A percentile compares a stretch with the other conserved stretches of the same genome.
Conservation (phyloP, 495 filamentous ascomycete genomes). For the Tuber melanosporum region DNA sequence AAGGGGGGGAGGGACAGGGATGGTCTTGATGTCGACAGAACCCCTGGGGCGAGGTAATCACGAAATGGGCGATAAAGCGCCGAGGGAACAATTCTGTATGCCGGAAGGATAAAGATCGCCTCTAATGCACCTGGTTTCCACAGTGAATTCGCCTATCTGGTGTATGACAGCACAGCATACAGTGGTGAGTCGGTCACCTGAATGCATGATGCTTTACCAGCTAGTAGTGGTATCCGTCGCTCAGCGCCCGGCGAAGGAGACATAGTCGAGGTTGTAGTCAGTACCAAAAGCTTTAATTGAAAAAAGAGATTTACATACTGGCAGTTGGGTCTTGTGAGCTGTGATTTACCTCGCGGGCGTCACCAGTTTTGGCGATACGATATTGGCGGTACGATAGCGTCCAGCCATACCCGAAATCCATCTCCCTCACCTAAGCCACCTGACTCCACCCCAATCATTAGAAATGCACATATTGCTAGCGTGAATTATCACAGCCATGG, state of each 20-base stretch:
- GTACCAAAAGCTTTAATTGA: background rate
- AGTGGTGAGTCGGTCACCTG: no score
- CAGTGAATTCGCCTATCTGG: no score
- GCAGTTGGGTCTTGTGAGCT: no score
- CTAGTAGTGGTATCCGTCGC: no score
- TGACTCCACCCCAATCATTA: background rate
- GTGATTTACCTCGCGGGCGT: no score
- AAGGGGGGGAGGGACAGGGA: no score
- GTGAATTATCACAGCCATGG: background rate
- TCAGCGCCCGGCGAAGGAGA: background rate
- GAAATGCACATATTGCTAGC: background rate
- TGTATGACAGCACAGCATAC: no score
- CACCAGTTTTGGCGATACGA: background rate
- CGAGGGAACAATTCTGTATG: no score
- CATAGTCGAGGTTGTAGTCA: background rate
- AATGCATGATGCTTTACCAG: no score
- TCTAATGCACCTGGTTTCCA: no score
- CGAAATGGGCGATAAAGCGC: background rate
- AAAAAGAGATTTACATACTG: background rate
- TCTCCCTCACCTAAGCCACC: background rate
- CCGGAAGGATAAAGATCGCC: background rate
- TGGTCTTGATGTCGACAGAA: no score
- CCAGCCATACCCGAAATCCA: background rate
- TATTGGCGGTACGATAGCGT: background rate
- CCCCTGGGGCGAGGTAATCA: no score